Evolutionary conservation across 768 basidiomycete species (phyloP).

Genomic region (Termitomyces sp.): DNA sequence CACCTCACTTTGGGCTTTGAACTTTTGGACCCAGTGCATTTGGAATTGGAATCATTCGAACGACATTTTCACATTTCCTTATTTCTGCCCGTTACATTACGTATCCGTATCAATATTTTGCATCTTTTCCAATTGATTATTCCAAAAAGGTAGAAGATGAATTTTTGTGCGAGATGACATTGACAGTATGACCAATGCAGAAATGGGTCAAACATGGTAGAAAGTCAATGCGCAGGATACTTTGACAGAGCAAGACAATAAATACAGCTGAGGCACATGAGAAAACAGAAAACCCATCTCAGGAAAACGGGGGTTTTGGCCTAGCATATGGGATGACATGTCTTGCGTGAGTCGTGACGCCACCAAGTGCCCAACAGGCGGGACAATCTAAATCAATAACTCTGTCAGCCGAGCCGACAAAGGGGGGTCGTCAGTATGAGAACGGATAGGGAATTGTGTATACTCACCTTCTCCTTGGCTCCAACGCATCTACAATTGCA

Average conservation of each 20-base stretch:
- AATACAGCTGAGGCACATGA: not conserved
- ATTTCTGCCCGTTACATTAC: conserved; percentile 1
- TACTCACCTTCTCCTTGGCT: conserved; percentile 1
- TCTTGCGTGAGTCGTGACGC: not conserved
- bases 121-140: not conserved
- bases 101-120: conserved; percentile 1
- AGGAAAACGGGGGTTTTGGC: not conserved
- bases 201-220: not conserved
- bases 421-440: not conserved
- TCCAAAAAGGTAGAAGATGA: not conserved
- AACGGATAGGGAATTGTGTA: not conserved
- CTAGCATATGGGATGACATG: not conserved
- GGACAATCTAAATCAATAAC: not conserved
- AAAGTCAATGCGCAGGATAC: not conserved
- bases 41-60: conserved; percentile 3
- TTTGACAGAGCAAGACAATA: not conserved
- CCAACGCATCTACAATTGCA: not conserved
- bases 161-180: not conserved
- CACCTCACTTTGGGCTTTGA: not conserved
- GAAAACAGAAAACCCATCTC: not conserved
- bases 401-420: not conserved
- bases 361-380: not conserved
- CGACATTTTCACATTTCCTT: not conserved
- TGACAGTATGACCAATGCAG: not conserved
- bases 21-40: conserved; percentile 1